Evolutionary conservation across 192 early-diverging fungal species (phyloP).

Genomic region (Podila epigama): DNA sequence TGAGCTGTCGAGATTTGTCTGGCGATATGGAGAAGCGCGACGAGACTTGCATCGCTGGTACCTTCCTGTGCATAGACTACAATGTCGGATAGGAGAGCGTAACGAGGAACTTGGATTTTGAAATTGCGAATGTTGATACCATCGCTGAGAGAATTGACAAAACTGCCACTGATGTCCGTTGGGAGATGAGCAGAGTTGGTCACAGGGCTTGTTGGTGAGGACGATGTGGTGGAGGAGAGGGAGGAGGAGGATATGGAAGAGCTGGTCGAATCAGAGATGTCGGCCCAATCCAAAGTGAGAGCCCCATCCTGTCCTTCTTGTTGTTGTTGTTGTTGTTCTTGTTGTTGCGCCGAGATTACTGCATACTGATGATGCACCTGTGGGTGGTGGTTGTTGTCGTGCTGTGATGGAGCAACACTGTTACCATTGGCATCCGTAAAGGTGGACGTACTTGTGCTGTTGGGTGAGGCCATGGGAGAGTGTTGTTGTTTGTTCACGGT

Average conservation of each 20-base stretch:
- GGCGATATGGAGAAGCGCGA: slow-evolving; percentile 44
- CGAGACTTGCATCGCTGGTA: slow-evolving; percentile 9
- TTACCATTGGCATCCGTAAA: background rate
- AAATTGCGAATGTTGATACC: slow-evolving; percentile 66
- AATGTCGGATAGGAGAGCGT: slow-evolving; percentile 58
- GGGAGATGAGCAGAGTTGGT: background rate
- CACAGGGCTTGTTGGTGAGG: background rate
- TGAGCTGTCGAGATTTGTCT: slow-evolving; percentile 53
- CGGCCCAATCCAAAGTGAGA: slow-evolving; percentile 27
- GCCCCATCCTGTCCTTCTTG: slow-evolving; percentile 2
- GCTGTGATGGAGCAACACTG: background rate
- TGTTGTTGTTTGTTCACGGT: slow-evolving; percentile 2
- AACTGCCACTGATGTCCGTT: background rate
- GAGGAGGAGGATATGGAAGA: slow-evolving; percentile 26
- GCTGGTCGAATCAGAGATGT: slow-evolving; percentile 18
- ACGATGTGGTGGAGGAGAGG: slow-evolving; percentile 21
- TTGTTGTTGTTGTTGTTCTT: slow-evolving; percentile 9
- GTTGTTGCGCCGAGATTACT: background rate
- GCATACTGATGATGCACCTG: slow-evolving; percentile 35
- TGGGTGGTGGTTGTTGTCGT: slow-evolving; percentile 46
- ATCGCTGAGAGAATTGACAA: slow-evolving; percentile 29
- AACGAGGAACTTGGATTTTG: slow-evolving; percentile 58
- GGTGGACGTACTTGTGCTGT: background rate
- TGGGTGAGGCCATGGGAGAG: background rate
- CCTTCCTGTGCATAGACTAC: slow-evolving; percentile 55